A percentile compares a stretch with the other conserved stretches of the same genome.
Conservation (phyloP, 768 basidiomycete species). For the Auriscalpium orientale region DNA sequence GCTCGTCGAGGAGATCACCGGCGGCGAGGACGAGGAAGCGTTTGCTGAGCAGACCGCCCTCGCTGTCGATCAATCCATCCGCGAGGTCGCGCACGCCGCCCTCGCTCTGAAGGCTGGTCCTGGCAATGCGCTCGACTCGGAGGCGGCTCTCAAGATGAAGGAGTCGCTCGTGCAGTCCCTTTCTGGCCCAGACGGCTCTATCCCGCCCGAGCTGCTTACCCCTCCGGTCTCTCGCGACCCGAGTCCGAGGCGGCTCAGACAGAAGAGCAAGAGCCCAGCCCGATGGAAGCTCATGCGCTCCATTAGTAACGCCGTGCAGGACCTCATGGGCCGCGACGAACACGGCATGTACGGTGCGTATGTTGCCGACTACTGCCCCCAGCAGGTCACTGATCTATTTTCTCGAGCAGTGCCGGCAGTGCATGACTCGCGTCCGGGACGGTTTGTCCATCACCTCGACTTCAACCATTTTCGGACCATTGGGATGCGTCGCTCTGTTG, state of each 20-base stretch:
- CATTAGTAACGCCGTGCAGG: slow-evolving; percentile 72
- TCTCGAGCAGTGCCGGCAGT: slow-evolving; percentile 50
- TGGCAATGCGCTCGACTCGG: slow-evolving; percentile 1
- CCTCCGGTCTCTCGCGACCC: slow-evolving; percentile 79
- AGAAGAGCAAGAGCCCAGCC: slow-evolving; percentile 74
- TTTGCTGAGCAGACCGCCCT: slow-evolving; percentile 47
- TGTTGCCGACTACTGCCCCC: slow-evolving; percentile 3
- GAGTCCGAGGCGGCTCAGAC: slow-evolving; percentile 66
- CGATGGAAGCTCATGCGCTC: slow-evolving; percentile 78
- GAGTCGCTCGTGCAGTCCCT: slow-evolving; percentile 33
- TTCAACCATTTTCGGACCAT: slow-evolving; percentile 98
- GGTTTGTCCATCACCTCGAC: slow-evolving; percentile 80
- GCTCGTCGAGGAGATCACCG: slow-evolving; percentile 71
- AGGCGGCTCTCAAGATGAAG: slow-evolving; percentile 39
- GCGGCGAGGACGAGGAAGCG: slow-evolving; percentile 51
- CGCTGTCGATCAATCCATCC: slow-evolving; percentile 61
- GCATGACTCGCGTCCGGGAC: slow-evolving; percentile 65
- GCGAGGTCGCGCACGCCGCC: slow-evolving; percentile 58
- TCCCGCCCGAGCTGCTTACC: slow-evolving; percentile 68
- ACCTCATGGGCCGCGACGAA: slow-evolving; percentile 52
- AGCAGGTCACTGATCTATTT: not conserved
- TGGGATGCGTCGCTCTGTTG: slow-evolving; percentile 88
- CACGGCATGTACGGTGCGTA: slow-evolving; percentile 68
- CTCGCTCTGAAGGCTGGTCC: slow-evolving; percentile 31
- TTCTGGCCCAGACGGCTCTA: slow-evolving; percentile 55